Conservation (phyloP, 176 grass and related monocot species). For the Metroxylon sagu region DNA sequence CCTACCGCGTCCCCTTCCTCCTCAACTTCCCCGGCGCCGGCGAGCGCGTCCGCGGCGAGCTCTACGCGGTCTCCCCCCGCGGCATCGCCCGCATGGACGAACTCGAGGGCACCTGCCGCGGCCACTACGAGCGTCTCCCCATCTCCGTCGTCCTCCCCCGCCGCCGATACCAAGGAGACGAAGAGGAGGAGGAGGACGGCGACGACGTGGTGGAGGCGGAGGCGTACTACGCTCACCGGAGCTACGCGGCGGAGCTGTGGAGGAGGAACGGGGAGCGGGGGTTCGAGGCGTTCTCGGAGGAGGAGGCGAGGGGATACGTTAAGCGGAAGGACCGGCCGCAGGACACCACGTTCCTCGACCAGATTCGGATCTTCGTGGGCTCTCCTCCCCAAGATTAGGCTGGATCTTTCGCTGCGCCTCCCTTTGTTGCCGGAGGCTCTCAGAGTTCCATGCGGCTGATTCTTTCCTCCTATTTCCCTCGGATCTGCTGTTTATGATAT, state of each 20-base stretch:
- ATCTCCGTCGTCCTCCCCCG: conserved; percentile 24
- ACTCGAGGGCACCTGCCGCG: conserved; percentile 50
- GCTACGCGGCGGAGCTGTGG: conserved; percentile 69
- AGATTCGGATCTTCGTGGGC: conserved; percentile 59
- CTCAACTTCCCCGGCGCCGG: conserved; percentile 49
- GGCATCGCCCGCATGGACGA: conserved; percentile 67
- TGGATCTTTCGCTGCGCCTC: not conserved
- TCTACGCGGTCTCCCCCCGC: conserved; percentile 41
- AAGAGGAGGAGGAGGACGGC: conserved; percentile 2
- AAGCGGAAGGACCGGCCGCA: conserved; percentile 65
- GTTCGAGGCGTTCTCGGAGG: conserved; percentile 44
- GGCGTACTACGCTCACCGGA: conserved; percentile 68
- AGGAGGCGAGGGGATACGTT: conserved; percentile 50
- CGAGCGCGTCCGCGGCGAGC: conserved; percentile 53
- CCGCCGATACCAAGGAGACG: too few species aligned
- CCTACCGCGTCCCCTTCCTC: conserved; percentile 91
- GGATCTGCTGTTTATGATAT: too few species aligned
- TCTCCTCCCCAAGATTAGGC: conserved; percentile 3
- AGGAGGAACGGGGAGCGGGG: conserved; percentile 49
- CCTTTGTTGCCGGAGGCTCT: not conserved
- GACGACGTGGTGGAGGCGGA: conserved; percentile 25
- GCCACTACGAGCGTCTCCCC: conserved; percentile 74
- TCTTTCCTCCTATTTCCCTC: too few species aligned
- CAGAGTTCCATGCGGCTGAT: not conserved
- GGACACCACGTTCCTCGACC: conserved; percentile 60